These are phyloP conservation scores for Triticum timopheevii DNA, from an alignment of 176 grass and related monocot species.

Conservation along the genomic window DNA sequence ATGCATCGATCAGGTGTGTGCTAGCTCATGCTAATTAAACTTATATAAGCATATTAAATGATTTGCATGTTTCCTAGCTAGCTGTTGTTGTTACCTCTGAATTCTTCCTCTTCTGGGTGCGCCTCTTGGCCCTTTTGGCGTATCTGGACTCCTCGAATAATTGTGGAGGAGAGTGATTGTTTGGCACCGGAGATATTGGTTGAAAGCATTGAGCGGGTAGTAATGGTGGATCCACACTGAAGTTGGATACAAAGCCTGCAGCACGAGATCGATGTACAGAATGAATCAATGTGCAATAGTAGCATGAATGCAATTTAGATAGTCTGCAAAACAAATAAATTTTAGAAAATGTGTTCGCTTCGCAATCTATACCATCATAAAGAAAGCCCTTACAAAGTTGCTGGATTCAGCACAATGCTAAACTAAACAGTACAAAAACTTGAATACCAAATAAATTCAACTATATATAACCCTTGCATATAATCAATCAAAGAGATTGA, in stretches of 20 bases:
- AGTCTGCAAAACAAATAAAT: background rate
- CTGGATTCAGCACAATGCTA: background rate
- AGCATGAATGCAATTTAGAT: too few relatives aligned
- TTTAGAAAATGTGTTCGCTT: background rate
- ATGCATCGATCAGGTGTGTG: background rate
- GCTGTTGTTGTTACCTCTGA: conserved; percentile 44
- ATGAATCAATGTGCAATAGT: background rate
- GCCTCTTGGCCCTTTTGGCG: background rate
- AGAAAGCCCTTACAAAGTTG: background rate
- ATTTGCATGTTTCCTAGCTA: background rate
- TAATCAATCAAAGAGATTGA: background rate
- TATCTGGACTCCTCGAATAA: conserved; percentile 1
- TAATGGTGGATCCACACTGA: background rate
- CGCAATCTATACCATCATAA: background rate
- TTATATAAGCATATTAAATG: background rate
- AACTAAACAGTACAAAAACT: background rate
- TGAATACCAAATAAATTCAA: background rate
- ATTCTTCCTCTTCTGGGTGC: conserved; percentile 18
- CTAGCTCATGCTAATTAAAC: background rate
- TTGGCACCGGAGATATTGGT: conserved; percentile 18
- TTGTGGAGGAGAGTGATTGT: conserved; percentile 1
- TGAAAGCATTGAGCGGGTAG: conserved; percentile 25
- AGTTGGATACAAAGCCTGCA: conserved; percentile 28
- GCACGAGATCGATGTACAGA: conserved; percentile 13
- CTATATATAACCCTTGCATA: background rate